Percentiles rank a stretch among this genome's conserved stretches.
phyloP scores from a whole-genome alignment of 805 yeast species.

The Ogataea paraovalis region DNA sequence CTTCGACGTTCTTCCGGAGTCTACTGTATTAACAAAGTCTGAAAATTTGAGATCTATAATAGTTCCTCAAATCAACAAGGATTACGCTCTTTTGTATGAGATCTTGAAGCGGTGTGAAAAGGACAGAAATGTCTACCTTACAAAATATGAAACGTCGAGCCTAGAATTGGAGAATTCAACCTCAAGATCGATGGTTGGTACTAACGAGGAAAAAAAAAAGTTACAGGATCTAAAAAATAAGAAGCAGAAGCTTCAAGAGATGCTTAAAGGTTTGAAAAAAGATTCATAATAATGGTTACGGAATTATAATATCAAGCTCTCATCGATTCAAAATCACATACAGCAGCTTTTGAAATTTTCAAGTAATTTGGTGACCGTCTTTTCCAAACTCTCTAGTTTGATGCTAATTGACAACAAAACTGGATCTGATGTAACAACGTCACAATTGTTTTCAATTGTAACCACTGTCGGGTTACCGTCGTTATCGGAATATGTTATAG shows the following conservation, averaged over 20 bases:
- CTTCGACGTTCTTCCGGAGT: slow-evolving; percentile 49
- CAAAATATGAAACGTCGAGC: slow-evolving; percentile 38
- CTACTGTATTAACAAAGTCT: slow-evolving; percentile 40
- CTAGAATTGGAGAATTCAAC: slow-evolving; percentile 31
- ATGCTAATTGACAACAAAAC: slow-evolving; percentile 56
- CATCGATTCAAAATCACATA: neutral
- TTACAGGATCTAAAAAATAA: neutral
- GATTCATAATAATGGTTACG: neutral
- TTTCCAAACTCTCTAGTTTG: slow-evolving; percentile 60
- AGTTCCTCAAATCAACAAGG: slow-evolving; percentile 38
- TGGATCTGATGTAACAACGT: slow-evolving; percentile 66
- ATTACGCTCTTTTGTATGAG: slow-evolving; percentile 30
- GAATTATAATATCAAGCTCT: neutral
- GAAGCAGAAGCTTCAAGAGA: slow-evolving; percentile 4
- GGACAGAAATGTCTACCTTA: slow-evolving; percentile 30
- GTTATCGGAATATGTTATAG: slow-evolving; percentile 52
- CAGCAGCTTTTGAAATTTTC: slow-evolving; percentile 24
- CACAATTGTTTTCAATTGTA: slow-evolving; percentile 53
- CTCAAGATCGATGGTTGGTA: neutral
- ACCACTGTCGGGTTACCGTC: slow-evolving; percentile 42
- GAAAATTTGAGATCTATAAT: slow-evolving; percentile 34
- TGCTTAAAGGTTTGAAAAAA: slow-evolving; percentile 3
- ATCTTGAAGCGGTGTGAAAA: slow-evolving; percentile 34
- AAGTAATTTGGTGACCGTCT: slow-evolving; percentile 34
- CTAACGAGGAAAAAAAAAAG: slow-evolving; percentile 18